Evolutionary conservation across 352 stramenopile species (phyloP).

Genomic region (Pythium phragmitis): DNA sequence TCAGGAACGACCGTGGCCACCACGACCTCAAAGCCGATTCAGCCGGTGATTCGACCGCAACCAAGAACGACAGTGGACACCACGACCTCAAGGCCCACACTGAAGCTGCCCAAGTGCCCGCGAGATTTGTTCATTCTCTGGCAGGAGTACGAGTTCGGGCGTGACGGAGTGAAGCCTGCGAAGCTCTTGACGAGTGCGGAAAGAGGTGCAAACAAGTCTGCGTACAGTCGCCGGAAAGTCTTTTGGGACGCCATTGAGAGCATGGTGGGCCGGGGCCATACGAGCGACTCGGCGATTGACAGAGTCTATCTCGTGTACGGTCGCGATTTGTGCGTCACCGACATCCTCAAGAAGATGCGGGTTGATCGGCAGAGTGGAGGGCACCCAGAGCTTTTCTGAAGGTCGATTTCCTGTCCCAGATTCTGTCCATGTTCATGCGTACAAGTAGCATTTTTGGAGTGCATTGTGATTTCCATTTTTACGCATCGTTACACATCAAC

Average conservation of each 20-base stretch:
- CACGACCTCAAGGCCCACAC: background rate
- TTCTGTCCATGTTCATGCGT: too few species aligned
- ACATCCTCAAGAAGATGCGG: constrained; percentile 6
- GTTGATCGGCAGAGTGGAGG: background rate
- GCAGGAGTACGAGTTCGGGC: background rate
- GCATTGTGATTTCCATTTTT: too few species aligned
- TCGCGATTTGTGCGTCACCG: background rate
- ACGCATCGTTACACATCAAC: too few species aligned
- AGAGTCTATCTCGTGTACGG: background rate
- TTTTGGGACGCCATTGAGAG: background rate
- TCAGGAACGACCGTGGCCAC: background rate
- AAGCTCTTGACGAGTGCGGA: background rate
- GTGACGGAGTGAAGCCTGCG: background rate
- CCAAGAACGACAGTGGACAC: background rate
- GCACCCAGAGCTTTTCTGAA: background rate
- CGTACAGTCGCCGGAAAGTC: background rate
- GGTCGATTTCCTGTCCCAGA: too few species aligned
- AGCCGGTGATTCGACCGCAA: background rate
- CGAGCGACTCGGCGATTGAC: constrained; percentile 1
- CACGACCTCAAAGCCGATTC: background rate
- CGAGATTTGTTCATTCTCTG: background rate
- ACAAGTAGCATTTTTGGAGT: too few species aligned
- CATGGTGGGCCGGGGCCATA: background rate
- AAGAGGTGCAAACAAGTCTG: background rate
- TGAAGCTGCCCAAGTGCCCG: background rate